Evolutionary conservation across 495 filamentous ascomycete genomes (phyloP), one percentile per base, ranked within the genome.

Genomic region (Daldinia childiae): DNA sequence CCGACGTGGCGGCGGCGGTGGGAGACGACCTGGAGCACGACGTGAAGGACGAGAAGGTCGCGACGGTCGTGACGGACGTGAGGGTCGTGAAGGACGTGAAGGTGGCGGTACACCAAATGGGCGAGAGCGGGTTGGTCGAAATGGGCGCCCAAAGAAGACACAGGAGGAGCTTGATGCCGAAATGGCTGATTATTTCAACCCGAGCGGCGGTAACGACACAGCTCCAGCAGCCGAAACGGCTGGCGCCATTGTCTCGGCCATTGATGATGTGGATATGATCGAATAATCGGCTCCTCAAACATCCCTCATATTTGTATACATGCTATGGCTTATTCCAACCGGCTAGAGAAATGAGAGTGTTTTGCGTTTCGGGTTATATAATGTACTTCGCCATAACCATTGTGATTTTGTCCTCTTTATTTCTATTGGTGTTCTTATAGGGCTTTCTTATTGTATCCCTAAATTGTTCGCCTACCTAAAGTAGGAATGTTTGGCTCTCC

Each of bases 151-250:
- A 2, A 91, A 88, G 77, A 97, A 97, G 87, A 97, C 94, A 6
- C 91, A 93, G 57, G 92, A 96, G 72, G 92, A 98, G 76, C 83
- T 98, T 41, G 95, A 98, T 76, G 90, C 91, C 38, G 95, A 98
- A 82, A 98, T 98, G 95, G 94, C 89, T 36, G 93, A 97, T 75
- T 98, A 98, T 80, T 98, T 92, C 84, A 85, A 80, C 32, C 85
- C 86, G 38, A 77, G 78, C 27, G 76, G 80, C 19, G 81, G 79
- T 24, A 78, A 73, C 15, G 74, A 51, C 8, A 57, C 52, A 4
- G 71, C 69, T n/a, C 62, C 57, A n/a, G 70, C 67, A 26, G 72
- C 43, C 8, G 43, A 72, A 56, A 55, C 61, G 17, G 58, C 71
- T 57, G 62, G 70, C 58, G 39, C 77, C 36, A 57, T 59, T 52